Evolutionary conservation across 1,284 basidiomycete genomes (phyloP), one percentile per base, ranked within the genome.

Genomic region (Neotropicomus parvogracilis): DNA sequence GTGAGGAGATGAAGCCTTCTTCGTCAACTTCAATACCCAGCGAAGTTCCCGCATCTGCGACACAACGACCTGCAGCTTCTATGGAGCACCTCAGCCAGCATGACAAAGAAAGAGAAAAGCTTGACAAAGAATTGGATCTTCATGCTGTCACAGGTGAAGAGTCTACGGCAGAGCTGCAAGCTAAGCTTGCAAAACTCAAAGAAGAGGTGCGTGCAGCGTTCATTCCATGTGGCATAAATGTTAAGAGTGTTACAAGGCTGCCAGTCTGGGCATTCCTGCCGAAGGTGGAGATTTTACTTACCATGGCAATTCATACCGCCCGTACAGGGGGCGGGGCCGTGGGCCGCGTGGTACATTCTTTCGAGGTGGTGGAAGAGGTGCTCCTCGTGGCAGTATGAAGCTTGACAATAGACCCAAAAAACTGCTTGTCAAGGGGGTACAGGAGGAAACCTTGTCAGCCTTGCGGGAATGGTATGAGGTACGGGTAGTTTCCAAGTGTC

Each of bases 371-470:
- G 75, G 75, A 57, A 78, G 86, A 44, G 85, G 88, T 40, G 83
- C 79, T 31, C 74, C 79, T 13, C 74, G 83, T 42, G 71, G 70
- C 3, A 88, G 80, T 57, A 88, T 95, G 83, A 87, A 88, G 57
- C 79, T 97, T 20, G 94, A 97, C 69, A 94, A 95, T 60, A 82
- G 94, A 16, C 88, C 94, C 5, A 90, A 85, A 68, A 85, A 81
- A 62, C 70, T 97, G 26, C 68, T 88, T 36, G 72, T 97, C 32
- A 84, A 88, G 56, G 88, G 84, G 32, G 79, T 80, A 2, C 71
- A 70, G 27, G 71, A 73, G 20, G 80, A 80, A 31, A 73, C 71
- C 44, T 59, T 77, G 39, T 80, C 83, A 55, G 76, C 80, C 20
- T 74, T 92, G 45, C 80, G 79, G 53, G 82, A 88, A 54, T 95